Conservation (phyloP, 2,329 filamentous ascomycete species). For the Hypoxylon sp. region DNA sequence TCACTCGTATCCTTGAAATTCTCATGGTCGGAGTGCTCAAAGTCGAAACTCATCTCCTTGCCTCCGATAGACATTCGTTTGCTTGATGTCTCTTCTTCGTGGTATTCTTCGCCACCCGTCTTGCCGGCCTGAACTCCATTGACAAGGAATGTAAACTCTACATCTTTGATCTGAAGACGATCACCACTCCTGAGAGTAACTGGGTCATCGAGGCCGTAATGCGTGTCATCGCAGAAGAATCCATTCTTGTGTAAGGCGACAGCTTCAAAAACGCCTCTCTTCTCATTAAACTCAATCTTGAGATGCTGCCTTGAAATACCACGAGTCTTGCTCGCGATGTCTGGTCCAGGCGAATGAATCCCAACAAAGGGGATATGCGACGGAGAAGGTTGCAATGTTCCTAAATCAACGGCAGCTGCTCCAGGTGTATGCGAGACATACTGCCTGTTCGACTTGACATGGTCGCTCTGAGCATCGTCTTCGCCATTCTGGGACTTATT, state of each 20-base stretch:
- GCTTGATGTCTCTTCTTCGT: slow-evolving; percentile 59
- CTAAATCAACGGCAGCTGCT: slow-evolving; percentile 66
- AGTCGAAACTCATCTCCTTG: slow-evolving; percentile 78
- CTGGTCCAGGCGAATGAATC: slow-evolving; percentile 74
- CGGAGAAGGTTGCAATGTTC: slow-evolving; percentile 67
- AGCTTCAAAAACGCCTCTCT: slow-evolving; percentile 71
- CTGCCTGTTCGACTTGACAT: slow-evolving; percentile 65
- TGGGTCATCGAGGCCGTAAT: slow-evolving; percentile 59
- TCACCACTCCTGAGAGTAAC: slow-evolving; percentile 70
- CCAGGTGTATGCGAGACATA: slow-evolving; percentile 68
- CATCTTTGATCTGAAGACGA: slow-evolving; percentile 75
- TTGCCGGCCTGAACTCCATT: slow-evolving; percentile 68
- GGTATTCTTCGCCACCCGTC: slow-evolving; percentile 65
- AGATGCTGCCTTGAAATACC: slow-evolving; percentile 78
- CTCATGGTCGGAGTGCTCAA: slow-evolving; percentile 69
- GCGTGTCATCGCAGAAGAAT: slow-evolving; percentile 71
- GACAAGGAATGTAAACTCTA: slow-evolving; percentile 73
- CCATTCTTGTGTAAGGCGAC: slow-evolving; percentile 70
- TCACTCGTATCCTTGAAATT: slow-evolving; percentile 66
- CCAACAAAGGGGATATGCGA: slow-evolving; percentile 71
- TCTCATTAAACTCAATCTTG: slow-evolving; percentile 74
- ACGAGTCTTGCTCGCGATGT: slow-evolving; percentile 70
- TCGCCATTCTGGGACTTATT: slow-evolving; percentile 55
- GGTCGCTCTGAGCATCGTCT: slow-evolving; percentile 50
- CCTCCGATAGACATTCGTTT: slow-evolving; percentile 64